Evolutionary conservation across 345 rosid species (phyloP).

Genomic region (Acer negundo): DNA sequence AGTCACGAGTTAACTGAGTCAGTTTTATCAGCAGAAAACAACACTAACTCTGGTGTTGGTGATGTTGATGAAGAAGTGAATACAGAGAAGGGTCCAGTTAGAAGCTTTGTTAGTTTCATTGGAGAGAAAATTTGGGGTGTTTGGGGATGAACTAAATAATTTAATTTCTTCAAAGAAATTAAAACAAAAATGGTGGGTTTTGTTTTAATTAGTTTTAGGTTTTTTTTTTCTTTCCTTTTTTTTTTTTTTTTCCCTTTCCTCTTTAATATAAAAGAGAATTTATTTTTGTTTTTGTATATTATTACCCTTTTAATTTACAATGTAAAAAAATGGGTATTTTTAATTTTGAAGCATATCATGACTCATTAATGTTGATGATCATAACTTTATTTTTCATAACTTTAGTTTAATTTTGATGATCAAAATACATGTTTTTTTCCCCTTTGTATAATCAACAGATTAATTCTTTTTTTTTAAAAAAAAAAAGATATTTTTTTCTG

Average conservation of each 20-base stretch:
- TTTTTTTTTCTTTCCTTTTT: neutral
- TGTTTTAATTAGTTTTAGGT: neutral
- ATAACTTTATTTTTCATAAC: no score
- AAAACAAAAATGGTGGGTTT: neutral
- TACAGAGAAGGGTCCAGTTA: constrained; percentile 46
- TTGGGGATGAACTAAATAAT: constrained; percentile 34
- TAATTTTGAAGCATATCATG: constrained; percentile 7
- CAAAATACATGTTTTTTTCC: neutral
- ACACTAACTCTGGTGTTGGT: neutral
- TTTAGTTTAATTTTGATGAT: neutral
- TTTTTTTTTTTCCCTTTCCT: neutral
- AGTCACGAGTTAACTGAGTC: constrained; percentile 11
- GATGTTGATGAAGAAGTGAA: constrained; percentile 26
- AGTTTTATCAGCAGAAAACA: constrained; percentile 29
- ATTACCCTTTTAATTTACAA: neutral
- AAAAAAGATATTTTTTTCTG: no score
- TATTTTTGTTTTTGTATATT: neutral
- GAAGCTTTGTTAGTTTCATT: constrained; percentile 55
- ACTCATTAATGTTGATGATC: neutral
- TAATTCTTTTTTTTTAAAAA: no score
- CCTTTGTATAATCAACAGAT: neutral
- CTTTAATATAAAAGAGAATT: neutral
- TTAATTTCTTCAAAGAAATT: neutral
- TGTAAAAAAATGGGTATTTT: constrained; percentile 18
- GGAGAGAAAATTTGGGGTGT: constrained; percentile 80